These are phyloP conservation scores for Chenopodium suecicum DNA, from an alignment of 148 eudicot species.

Conservation along the genomic window DNA sequence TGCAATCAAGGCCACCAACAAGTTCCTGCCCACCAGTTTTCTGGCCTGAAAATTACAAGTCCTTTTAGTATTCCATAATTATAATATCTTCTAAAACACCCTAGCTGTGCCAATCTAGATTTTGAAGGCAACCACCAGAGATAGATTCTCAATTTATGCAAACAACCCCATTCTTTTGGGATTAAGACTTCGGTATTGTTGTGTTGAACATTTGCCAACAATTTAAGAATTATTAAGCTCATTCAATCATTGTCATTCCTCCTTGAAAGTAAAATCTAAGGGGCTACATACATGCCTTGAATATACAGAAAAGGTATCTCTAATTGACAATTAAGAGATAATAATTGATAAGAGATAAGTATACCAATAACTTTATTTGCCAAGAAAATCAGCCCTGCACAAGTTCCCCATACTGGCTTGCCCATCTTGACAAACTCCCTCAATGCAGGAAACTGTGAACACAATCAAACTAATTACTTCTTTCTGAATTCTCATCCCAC, in stretches of 20 bases:
- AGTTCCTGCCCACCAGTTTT: slow-evolving; percentile 94
- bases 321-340: background rate
- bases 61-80: background rate
- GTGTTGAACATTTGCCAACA: background rate
- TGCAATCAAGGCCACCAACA: slow-evolving; percentile 93
- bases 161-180: no score
- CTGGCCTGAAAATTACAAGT: slow-evolving; percentile 60
- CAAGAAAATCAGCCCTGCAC: slow-evolving; percentile 93
- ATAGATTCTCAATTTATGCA: no score
- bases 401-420: slow-evolving; percentile 96
- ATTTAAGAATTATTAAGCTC: background rate
- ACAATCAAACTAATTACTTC: background rate
- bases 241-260: background rate
- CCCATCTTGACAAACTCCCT: slow-evolving; percentile 84
- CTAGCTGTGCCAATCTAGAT: background rate
- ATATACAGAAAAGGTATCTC: background rate
- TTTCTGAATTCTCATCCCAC: background rate
- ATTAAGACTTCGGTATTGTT: no score
- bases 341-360: slow-evolving; percentile 13
- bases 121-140: no score
- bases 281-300: background rate
- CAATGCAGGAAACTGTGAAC: slow-evolving; percentile 69
- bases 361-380: slow-evolving; percentile 78
- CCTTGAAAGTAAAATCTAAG: background rate
- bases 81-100: background rate